Evolutionary conservation across 331 rosid genomes (phyloP), one percentile per base, ranked within the genome.

Genomic region (Prunus yedoensis): DNA sequence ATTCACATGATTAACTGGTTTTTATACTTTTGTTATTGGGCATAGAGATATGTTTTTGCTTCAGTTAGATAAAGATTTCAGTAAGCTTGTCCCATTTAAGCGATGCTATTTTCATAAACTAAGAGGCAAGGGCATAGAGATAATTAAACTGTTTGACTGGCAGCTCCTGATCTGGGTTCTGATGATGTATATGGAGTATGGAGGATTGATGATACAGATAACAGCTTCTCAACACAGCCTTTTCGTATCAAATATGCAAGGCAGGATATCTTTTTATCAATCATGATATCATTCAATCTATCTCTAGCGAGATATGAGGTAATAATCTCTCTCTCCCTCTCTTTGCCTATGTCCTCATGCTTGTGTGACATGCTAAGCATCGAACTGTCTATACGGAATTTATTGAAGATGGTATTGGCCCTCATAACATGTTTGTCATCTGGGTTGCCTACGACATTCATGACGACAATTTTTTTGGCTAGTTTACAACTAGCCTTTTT

Each of bases 191-290:
- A 80, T 80, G 97, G 99, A 59, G 89, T 70, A 74, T 95, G 99
- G 97, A 87, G 87, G 89, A 89, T 95, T 77, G 92, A 95, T 75
- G 96, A 95, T 76, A 84, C 86, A 49, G 97, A 95, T 84, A 86
- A 90, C 80, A 95, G 99, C 87, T 92, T 95, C 90, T 90, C 97
- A 45, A 90, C 97, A 28, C 97, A 80, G 81, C 94, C 97, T 58
- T 95, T 95, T 79, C 89, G 89, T 80, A 88, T 95, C 84, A 92
- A 90, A 79, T 95, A 95, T 62, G 96, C 97, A 10, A 90, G 89
- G 75, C 96, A 95, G 81, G 99, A 95, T 54, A 78, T 90, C 79
- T 86, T 88, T 77, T 88, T 95, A 80, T 88, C 92, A 49, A 83
- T 88, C 85, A 89, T 95, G 99, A 74, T 90, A 77, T 82, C 95